Base-by-base conservation (phyloP, 148 eudicot genomes). In the Amaranthus palmeri region DNA sequence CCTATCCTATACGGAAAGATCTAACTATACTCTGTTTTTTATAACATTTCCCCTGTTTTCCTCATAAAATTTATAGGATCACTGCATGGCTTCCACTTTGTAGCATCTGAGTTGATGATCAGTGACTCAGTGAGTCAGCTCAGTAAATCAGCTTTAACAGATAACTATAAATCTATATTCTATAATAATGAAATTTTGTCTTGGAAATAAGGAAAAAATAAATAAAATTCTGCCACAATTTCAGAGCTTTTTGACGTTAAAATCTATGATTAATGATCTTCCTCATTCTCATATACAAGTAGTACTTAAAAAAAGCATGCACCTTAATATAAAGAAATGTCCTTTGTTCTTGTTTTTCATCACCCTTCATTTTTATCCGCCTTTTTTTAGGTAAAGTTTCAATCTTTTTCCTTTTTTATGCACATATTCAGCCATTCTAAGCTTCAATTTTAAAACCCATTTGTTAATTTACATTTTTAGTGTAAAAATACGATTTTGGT, bases 221-320 rank as follows among this genome's bases (percentile, higher is more conserved):
- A 25, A 25, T 25, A 10, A 53, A 42, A 12, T 42, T 10, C 47
- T 61, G 42, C 69, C 54, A 46, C 50, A 64, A 11, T 55, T 71
- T 60, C 73, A 50, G 68, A 61, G 15, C n/a, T 58, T 70, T 11
- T 50, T 25, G 61, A 72, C 65, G 63, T 63, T 47, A 76, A 70
- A 70, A 46, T 52, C 64, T 17, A 61, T 73, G 62, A 52, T 11
- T 1, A 41, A 8, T 12, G 3, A 11, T 25, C 13, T 1, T n/a
- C 36, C 50, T 14, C 13, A 45, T 44, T n/a, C n/a, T n/a, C n/a
- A n/a, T n/a, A n/a, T n/a, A n/a, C n/a, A n/a, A n/a, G n/a, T n/a
- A n/a, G n/a, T n/a, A n/a, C n/a, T n/a, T n/a, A n/a, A n/a, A 65
- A 67, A 74, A 55, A 18, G 7, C 77, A 74, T 74, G 77, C 71